phyloP scores from a whole-genome alignment of 2,329 filamentous ascomycete species.

The Curvularia sp. region DNA sequence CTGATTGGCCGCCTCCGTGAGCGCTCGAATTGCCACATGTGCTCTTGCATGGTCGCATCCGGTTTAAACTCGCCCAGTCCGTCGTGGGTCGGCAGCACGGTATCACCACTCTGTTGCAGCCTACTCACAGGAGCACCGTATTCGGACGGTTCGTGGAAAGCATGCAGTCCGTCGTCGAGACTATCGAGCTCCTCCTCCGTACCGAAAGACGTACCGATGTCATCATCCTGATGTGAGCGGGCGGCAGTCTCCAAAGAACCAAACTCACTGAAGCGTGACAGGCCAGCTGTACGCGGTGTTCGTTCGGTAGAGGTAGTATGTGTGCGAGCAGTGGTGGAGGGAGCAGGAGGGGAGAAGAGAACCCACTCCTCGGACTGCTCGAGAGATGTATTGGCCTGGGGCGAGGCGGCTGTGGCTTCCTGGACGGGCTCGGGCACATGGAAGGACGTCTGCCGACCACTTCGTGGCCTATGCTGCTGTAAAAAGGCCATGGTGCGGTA shows the following conservation, averaged over 20 bases:
- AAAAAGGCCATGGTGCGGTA: conserved; percentile 46
- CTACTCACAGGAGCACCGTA: conserved; percentile 52
- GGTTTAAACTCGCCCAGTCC: conserved; percentile 84
- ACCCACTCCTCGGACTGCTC: conserved; percentile 94
- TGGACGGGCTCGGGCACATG: conserved; percentile 35
- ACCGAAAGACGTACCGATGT: conserved; percentile 52
- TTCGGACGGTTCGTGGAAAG: conserved; percentile 72
- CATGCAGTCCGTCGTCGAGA: conserved; percentile 87
- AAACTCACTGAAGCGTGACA: conserved; percentile 79
- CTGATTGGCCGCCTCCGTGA: conserved; percentile 63
- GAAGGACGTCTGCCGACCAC: conserved; percentile 46
- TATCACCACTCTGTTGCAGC: conserved; percentile 64
- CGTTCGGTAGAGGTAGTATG: conserved; percentile 69
- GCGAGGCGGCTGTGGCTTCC: conserved; percentile 41
- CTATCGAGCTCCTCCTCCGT: conserved; percentile 79
- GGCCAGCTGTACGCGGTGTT: conserved; percentile 70
- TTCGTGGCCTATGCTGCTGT: conserved; percentile 49
- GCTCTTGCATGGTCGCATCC: conserved; percentile 74
- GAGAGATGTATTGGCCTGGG: conserved; percentile 55
- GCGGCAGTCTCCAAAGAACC: conserved; percentile 76
- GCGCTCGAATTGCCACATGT: conserved; percentile 86
- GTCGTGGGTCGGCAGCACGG: conserved; percentile 89
- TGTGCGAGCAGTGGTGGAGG: conserved; percentile 73
- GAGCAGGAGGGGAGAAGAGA: conserved; percentile 73
- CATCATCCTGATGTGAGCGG: conserved; percentile 58